Conservation (phyloP, 192 early-diverging fungal genomes). For the Entomortierella chlamydospora region DNA sequence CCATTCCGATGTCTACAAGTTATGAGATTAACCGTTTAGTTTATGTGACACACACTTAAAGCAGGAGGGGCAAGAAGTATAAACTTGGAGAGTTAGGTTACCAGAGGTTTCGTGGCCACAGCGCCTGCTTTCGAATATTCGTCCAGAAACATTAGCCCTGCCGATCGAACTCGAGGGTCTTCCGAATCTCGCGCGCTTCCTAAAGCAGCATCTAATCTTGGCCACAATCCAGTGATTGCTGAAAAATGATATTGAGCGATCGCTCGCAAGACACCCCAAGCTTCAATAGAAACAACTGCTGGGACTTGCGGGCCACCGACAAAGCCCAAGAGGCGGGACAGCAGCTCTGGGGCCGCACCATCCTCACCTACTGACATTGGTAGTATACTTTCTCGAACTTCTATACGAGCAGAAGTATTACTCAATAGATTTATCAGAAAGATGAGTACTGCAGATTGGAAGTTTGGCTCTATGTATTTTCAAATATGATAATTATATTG, state of each 20-base stretch:
- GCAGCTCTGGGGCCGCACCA: conserved; percentile 1
- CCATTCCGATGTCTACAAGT: conserved; percentile 34
- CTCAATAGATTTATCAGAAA: conserved; percentile 23
- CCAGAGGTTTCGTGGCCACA: conserved; percentile 2
- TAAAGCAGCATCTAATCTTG: conserved; percentile 34
- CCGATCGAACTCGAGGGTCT: conserved; percentile 54
- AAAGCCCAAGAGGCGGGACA: conserved; percentile 27
- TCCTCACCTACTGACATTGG: background rate
- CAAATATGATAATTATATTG: background rate
- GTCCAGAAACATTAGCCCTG: conserved; percentile 56
- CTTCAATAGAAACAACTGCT: conserved; percentile 35
- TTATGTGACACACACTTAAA: background rate
- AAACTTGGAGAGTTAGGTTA: conserved; percentile 14
- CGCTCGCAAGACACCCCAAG: conserved; percentile 55
- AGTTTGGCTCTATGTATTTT: conserved; percentile 15
- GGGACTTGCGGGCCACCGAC: conserved; percentile 13
- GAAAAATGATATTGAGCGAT: conserved; percentile 54
- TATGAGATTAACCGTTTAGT: background rate
- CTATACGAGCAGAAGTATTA: conserved; percentile 30
- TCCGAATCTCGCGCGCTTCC: conserved; percentile 8
- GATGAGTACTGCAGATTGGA: conserved; percentile 21
- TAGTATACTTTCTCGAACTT: conserved; percentile 18
- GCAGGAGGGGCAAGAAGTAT: no score
- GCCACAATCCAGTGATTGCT: conserved; percentile 34
- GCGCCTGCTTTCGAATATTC: conserved; percentile 52